These are phyloP conservation scores for Beauveria australis DNA, from an alignment of 2,329 filamentous ascomycete species.

Conservation along the genomic window DNA sequence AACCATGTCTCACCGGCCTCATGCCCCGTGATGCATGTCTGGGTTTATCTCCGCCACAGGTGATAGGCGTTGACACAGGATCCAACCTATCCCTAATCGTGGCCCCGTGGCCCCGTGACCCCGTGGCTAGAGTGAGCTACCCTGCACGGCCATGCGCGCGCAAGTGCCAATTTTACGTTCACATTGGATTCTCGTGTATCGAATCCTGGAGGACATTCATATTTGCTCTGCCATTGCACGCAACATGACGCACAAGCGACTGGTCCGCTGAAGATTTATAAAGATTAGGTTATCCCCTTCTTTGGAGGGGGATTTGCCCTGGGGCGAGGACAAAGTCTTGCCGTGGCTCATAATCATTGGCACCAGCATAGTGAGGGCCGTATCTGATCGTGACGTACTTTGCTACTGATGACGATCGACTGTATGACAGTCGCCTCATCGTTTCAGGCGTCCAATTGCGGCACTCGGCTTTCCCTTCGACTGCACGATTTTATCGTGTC, in stretches of 20 bases:
- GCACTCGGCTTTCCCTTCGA: no score
- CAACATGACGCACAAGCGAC: not conserved
- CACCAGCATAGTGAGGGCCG: not conserved
- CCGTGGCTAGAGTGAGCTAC: not conserved
- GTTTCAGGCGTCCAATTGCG: not conserved
- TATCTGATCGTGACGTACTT: not conserved
- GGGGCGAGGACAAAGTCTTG: not conserved
- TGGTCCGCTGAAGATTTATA: not conserved
- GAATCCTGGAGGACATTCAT: not conserved
- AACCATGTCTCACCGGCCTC: slow-evolving; percentile 1
- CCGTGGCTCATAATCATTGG: not conserved
- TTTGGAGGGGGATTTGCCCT: not conserved
- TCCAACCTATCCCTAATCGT: not conserved
- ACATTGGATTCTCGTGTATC: not conserved
- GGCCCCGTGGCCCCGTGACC: not conserved
- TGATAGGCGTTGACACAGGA: not conserved
- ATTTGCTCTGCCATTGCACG: not conserved
- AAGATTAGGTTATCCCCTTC: not conserved
- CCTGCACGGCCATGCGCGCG: not conserved
- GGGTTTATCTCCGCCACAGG: slow-evolving; percentile 4
- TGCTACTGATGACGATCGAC: not conserved
- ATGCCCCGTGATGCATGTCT: slow-evolving; percentile 2
- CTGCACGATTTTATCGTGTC: no score
- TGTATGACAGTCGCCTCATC: not conserved
- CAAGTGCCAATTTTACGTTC: not conserved